Evolutionary conservation across 2,329 filamentous ascomycete species (phyloP).

Genomic region (Fonsecaea pugnacius): DNA sequence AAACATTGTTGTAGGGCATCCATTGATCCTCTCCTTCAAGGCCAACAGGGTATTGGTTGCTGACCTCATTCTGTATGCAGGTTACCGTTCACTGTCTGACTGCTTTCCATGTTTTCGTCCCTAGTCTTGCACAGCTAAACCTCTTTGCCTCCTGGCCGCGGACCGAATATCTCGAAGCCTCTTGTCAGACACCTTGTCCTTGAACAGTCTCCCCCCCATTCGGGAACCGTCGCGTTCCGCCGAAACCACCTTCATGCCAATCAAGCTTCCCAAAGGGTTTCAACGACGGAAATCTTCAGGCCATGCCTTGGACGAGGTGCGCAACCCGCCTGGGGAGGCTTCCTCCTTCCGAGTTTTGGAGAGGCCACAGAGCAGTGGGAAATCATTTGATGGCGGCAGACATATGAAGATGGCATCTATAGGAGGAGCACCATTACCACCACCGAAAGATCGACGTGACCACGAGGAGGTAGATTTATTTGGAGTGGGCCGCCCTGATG

Average conservation of each 20-base stretch:
- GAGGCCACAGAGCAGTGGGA: constrained; percentile 50
- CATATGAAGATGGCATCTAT: constrained; percentile 41
- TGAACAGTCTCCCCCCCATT: constrained; percentile 16
- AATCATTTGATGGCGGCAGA: constrained; percentile 50
- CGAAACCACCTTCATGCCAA: constrained; percentile 53
- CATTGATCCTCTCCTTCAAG: background rate
- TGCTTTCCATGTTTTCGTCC: constrained; percentile 25
- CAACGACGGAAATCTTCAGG: constrained; percentile 59
- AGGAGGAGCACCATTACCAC: constrained; percentile 38
- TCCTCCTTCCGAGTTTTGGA: constrained; percentile 61
- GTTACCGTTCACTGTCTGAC: constrained; percentile 25
- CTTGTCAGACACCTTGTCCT: constrained; percentile 13
- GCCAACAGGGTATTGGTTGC: constrained; percentile 12
- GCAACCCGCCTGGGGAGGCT: constrained; percentile 39
- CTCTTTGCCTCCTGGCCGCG: constrained; percentile 17
- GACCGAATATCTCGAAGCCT: constrained; percentile 11
- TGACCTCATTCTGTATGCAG: constrained; percentile 28
- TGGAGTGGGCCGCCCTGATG: constrained; percentile 43
- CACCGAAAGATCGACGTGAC: constrained; percentile 41
- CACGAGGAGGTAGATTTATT: constrained; percentile 45
- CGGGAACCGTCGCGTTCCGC: constrained; percentile 19
- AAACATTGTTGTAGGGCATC: background rate
- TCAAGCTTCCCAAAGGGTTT: constrained; percentile 60
- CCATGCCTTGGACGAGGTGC: constrained; percentile 57
- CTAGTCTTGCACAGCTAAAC: constrained; percentile 26